Percentiles rank a stretch among this genome's conserved stretches.
These are phyloP conservation scores for Hypoxylon sp. DNA, from an alignment of 2,329 filamentous ascomycete species.

Conservation along the genomic window DNA sequence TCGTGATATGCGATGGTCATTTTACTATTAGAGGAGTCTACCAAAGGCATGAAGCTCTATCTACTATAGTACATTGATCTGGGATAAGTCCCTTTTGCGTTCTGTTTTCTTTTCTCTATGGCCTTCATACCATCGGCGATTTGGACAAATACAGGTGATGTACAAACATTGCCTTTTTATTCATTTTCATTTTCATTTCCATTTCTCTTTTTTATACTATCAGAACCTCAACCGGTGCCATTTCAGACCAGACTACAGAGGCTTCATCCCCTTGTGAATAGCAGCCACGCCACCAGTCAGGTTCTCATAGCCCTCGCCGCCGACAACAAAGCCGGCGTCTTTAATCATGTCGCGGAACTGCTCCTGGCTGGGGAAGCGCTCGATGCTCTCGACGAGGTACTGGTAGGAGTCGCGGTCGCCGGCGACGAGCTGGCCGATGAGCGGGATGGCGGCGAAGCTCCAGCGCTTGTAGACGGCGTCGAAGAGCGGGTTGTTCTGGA, in stretches of 20 bases:
- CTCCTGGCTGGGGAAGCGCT: slow-evolving; percentile 88
- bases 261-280: slow-evolving; percentile 97
- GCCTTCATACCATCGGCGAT: background rate
- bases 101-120: slow-evolving; percentile 20
- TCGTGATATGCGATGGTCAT: background rate
- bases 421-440: slow-evolving; percentile 95
- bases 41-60: slow-evolving; percentile 7
- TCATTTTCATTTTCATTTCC: background rate
- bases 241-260: slow-evolving; percentile 54
- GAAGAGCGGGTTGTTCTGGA: slow-evolving; percentile 75
- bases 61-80: slow-evolving; percentile 26
- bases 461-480: slow-evolving; percentile 93
- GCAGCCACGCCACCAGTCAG: slow-evolving; percentile 93
- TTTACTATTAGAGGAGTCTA: slow-evolving; percentile 16
- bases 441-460: slow-evolving; percentile 93
- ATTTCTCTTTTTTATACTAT: background rate
- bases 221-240: background rate
- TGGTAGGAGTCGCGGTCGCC: slow-evolving; percentile 97
- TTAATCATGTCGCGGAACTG: slow-evolving; percentile 88
- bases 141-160: slow-evolving; percentile 4
- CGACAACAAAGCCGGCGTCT: slow-evolving; percentile 87
- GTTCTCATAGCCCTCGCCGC: slow-evolving; percentile 88
- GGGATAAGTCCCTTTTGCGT: slow-evolving; percentile 5
- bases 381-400: slow-evolving; percentile 98
- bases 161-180: slow-evolving; percentile 7